These are phyloP conservation scores for Penicillium freii DNA, from an alignment of 2,329 filamentous ascomycete species.

Conservation along the genomic window DNA sequence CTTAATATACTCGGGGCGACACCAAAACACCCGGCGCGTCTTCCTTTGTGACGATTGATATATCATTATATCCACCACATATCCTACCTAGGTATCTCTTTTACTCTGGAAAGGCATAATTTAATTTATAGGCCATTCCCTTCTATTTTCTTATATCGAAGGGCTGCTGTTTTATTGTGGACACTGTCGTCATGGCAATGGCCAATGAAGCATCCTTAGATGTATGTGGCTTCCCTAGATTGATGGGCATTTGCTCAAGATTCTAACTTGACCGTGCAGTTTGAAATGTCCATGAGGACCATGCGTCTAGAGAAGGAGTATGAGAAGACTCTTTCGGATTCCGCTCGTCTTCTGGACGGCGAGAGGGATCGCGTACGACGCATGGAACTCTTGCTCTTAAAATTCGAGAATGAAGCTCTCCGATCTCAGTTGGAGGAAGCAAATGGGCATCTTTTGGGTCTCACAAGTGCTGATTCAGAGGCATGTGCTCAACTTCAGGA, in stretches of 20 bases:
- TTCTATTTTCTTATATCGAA: background rate
- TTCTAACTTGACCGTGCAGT: conserved; percentile 20
- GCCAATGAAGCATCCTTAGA: conserved; percentile 21
- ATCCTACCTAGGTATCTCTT: background rate
- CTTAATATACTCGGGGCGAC: background rate
- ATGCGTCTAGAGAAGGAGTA: conserved; percentile 67
- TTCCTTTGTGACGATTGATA: background rate
- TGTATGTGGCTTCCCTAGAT: conserved; percentile 19
- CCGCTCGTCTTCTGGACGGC: conserved; percentile 68
- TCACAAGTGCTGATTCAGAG: conserved; percentile 45
- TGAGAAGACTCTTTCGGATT: conserved; percentile 61
- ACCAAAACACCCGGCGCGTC: conserved; percentile 10
- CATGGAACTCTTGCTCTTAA: conserved; percentile 67
- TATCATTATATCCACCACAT: background rate
- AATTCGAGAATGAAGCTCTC: conserved; percentile 70
- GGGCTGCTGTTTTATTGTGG: background rate
- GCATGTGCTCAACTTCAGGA: conserved; percentile 50
- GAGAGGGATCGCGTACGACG: conserved; percentile 71
- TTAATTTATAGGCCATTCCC: background rate
- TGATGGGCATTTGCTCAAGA: background rate
- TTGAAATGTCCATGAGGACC: conserved; percentile 52
- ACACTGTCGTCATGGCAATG: conserved; percentile 13
- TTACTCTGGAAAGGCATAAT: background rate
- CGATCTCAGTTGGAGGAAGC: conserved; percentile 60
- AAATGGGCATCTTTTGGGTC: conserved; percentile 54